A percentile compares a stretch with the other conserved stretches of the same genome.
These are phyloP conservation scores for Passalora sequoiae DNA, from an alignment of 2,329 filamentous ascomycete genomes.

Conservation along the genomic window DNA sequence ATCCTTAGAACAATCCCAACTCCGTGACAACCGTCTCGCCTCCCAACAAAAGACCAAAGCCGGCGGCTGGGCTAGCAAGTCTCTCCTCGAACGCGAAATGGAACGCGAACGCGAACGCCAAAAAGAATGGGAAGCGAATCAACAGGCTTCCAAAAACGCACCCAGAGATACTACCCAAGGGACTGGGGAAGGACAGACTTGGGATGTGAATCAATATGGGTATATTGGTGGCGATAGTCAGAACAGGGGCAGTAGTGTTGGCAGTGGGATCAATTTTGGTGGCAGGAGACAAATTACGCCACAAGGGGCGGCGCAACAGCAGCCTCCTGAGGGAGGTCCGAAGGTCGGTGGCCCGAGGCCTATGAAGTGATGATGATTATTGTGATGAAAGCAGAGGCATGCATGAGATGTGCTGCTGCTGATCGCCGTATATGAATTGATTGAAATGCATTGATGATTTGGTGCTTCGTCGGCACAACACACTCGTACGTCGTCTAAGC, in stretches of 20 bases:
- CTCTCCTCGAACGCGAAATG: slow-evolving; percentile 73
- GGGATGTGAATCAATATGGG: slow-evolving; percentile 74
- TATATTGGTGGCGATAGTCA: slow-evolving; percentile 71
- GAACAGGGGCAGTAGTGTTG: slow-evolving; percentile 58
- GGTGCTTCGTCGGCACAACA: no score
- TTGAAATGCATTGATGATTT: no score
- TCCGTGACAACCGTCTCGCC: slow-evolving; percentile 56
- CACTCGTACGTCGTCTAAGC: no score
- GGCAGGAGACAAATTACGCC: slow-evolving; percentile 68
- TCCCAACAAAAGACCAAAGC: slow-evolving; percentile 59
- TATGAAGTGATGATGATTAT: slow-evolving; percentile 40
- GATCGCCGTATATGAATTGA: neutral
- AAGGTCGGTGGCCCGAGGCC: slow-evolving; percentile 57
- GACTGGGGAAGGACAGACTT: slow-evolving; percentile 62
- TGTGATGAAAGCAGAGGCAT: neutral
- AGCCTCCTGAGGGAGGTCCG: no score
- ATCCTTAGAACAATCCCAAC: slow-evolving; percentile 47
- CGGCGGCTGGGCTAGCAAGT: slow-evolving; percentile 61
- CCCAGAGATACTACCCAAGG: slow-evolving; percentile 54
- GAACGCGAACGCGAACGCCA: slow-evolving; percentile 72
- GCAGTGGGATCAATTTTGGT: slow-evolving; percentile 58
- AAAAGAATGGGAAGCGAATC: slow-evolving; percentile 72
- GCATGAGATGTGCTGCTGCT: neutral
- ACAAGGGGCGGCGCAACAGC: no score
- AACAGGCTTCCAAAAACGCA: slow-evolving; percentile 58